phyloP scores from a whole-genome alignment of 2,329 filamentous ascomycete genomes.

The Mycosphaerelloides madeirae region DNA sequence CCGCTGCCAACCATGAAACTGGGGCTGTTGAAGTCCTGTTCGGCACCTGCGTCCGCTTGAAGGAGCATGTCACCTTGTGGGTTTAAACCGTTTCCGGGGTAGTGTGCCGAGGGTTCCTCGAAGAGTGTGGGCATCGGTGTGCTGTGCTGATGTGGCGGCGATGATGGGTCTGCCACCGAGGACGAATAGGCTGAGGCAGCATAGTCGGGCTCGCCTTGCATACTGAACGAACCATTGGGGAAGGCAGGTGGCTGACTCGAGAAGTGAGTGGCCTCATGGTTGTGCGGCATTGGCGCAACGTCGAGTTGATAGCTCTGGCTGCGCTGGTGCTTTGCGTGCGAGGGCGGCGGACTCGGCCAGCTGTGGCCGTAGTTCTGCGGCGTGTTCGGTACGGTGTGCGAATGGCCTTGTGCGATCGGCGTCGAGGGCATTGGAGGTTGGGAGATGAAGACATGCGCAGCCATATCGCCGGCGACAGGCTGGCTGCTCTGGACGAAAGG shows the following conservation, averaged over 20 bases:
- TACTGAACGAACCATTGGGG: conserved; percentile 34
- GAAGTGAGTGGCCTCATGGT: conserved; percentile 10
- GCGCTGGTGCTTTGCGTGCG: conserved; percentile 28
- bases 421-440: conserved; percentile 26
- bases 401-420: conserved; percentile 28
- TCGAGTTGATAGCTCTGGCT: conserved; percentile 45
- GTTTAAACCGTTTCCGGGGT: conserved; percentile 2
- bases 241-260: conserved; percentile 20
- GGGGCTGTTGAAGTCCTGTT: conserved; percentile 29
- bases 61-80: conserved; percentile 17
- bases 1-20: conserved; percentile 28
- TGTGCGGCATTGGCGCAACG: conserved; percentile 51
- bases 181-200: conserved; percentile 48
- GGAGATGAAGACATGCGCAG: conserved; percentile 20
- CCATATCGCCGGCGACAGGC: conserved; percentile 16
- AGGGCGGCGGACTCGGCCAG: conserved; percentile 32
- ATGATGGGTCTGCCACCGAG: conserved; percentile 45
- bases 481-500: conserved; percentile 22
- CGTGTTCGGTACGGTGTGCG: conserved; percentile 50
- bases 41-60: conserved; percentile 27
- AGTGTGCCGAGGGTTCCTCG: conserved; percentile 30
- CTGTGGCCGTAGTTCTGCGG: conserved; percentile 37
- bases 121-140: conserved; percentile 35
- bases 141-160: conserved; percentile 35
- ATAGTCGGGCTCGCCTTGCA: conserved; percentile 40